Base-by-base conservation (phyloP, 1,284 basidiomycete species). In the Taiwanofungus camphoratus region DNA sequence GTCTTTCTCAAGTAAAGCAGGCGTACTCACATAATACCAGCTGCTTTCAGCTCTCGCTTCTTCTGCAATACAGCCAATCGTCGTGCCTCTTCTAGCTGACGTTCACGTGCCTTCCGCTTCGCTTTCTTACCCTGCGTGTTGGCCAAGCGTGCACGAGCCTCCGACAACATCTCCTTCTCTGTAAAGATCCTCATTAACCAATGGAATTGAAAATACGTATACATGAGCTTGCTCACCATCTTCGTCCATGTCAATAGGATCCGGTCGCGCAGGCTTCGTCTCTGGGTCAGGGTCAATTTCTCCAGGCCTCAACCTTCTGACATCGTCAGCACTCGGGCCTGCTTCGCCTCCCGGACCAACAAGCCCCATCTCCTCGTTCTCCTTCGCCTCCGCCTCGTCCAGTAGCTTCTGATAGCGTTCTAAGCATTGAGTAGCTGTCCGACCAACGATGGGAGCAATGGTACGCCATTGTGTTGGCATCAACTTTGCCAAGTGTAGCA, bases 381-480 rank as follows among this genome's bases (percentile, higher is more conserved):
- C 94, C 66, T 91, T 90, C 26, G 86, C 83, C 66, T 97, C 96
- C 3, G 95, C 96, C 62, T 99, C 94, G 62, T 99, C 96, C 36
- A 99, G 70, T 3, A 99, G 76, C 64, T 93, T 96, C 65, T 99
- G 96, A 65, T 99, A 99, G 22, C 96, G 84, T 63, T 99, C 96
- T 32, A 99, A 70, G 70, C 96, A 99, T 61, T 99, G 96, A 0
- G 92, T 97, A 1, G 96, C 96, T 0, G 96, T 99, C n/a, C 96
- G 80, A 19, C 96, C 96, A 42, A 99, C 96, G 52, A 98, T 95
- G 39, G 96, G 96, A 5, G 96, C 95, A 58, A 99, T 97, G 20
- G 96, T 98, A 18, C 96, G 86, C 96, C 96, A 99, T 74, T 99
- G 96, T 0, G 96, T 99, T 0, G 96, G 96, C 94, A 99, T 99